phyloP scores from a whole-genome alignment of 345 rosid species.

The Syzygium aromaticum region DNA sequence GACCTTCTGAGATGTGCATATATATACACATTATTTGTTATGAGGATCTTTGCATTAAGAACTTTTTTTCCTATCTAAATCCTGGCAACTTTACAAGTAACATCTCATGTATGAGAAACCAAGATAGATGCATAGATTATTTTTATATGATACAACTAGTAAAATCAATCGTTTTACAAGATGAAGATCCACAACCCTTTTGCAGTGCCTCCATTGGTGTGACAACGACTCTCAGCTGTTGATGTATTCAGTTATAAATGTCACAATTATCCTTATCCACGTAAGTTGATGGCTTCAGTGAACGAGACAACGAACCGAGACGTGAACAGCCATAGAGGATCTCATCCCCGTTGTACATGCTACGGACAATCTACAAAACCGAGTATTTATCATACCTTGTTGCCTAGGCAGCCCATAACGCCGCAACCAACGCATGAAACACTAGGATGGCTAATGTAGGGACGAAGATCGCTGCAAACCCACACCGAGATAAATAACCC shows the following conservation, averaged over 20 bases:
- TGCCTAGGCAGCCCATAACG: slow-evolving; percentile 7
- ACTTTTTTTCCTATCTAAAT: not conserved
- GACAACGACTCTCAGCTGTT: not conserved
- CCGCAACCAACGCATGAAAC: slow-evolving; percentile 8
- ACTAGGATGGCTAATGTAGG: not conserved
- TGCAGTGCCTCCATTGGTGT: not conserved
- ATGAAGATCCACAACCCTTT: not conserved
- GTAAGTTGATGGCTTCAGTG: not conserved
- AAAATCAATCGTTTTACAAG: not conserved
- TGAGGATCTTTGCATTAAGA: not conserved
- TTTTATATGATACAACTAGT: not conserved
- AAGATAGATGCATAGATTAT: not conserved
- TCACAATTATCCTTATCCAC: not conserved
- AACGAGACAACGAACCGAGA: not conserved
- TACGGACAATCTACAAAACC: not conserved
- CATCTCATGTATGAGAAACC: not conserved
- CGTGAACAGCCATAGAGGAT: not conserved
- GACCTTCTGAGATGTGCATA: not conserved
- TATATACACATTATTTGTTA: not conserved
- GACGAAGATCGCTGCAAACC: slow-evolving; percentile 2
- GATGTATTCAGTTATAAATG: not conserved
- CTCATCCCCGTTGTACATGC: not conserved
- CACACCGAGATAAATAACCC: slow-evolving; percentile 3
- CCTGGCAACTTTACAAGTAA: not conserved
- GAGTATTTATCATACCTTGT: not conserved